A percentile compares a stretch with the other conserved stretches of the same genome.
phyloP scores from a whole-genome alignment of 1,284 basidiomycete genomes.

The Malassezia brasiliensis region DNA sequence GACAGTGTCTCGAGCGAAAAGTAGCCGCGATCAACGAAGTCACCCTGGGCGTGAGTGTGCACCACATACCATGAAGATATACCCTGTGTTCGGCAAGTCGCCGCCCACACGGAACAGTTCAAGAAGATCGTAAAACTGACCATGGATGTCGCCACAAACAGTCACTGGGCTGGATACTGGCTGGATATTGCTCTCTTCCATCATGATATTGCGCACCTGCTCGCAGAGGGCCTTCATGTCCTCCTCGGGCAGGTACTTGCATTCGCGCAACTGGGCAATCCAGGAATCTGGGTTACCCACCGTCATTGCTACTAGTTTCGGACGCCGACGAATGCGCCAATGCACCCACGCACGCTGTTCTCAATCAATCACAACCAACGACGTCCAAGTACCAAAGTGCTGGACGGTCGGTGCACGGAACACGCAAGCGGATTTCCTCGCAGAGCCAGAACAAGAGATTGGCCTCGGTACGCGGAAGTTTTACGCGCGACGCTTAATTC shows the following conservation, averaged over 20 bases:
- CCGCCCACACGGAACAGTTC: slow-evolving; percentile 85
- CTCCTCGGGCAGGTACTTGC: slow-evolving; percentile 74
- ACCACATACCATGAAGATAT: slow-evolving; percentile 80
- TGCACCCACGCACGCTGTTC: no score
- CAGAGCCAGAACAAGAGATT: not conserved
- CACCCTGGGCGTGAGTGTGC: slow-evolving; percentile 57
- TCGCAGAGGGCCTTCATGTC: slow-evolving; percentile 87
- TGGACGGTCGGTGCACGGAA: no score
- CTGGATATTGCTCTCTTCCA: slow-evolving; percentile 92
- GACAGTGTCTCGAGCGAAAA: slow-evolving; percentile 94
- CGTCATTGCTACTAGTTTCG: not conserved
- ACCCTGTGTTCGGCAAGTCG: slow-evolving; percentile 75
- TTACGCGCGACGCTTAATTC: slow-evolving; percentile 5
- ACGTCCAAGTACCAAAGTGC: no score
- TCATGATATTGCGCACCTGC: slow-evolving; percentile 68
- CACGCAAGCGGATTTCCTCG: not conserved
- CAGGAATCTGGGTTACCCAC: slow-evolving; percentile 38
- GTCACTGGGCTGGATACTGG: slow-evolving; percentile 83
- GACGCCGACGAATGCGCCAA: no score
- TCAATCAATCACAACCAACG: no score
- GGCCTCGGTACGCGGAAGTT: not conserved
- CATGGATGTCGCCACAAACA: slow-evolving; percentile 87
- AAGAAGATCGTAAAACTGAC: slow-evolving; percentile 88
- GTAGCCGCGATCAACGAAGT: slow-evolving; percentile 94
- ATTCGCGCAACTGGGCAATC: slow-evolving; percentile 62